phyloP scores from a whole-genome alignment of 208 protist species.

The Wallacemonas sp. region DNA sequence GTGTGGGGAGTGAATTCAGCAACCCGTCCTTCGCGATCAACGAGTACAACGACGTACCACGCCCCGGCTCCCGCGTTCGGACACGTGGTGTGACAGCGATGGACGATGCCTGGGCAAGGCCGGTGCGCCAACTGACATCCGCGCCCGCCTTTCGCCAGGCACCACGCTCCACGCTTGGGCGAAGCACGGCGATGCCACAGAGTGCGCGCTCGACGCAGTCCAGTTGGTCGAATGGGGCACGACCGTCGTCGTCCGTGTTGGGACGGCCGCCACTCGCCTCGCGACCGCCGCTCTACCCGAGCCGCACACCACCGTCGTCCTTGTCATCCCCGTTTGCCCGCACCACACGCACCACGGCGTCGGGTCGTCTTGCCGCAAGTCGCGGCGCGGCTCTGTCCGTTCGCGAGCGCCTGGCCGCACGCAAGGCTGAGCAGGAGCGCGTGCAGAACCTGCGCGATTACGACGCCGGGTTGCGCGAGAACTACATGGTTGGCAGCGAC shows the following conservation, averaged over 20 bases:
- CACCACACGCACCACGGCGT: not conserved
- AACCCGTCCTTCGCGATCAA: conserved; percentile 32
- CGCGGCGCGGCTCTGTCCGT: not conserved
- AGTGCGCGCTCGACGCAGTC: no score
- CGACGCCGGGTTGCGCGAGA: conserved; percentile 35
- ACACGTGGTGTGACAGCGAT: conserved; percentile 48
- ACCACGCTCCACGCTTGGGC: not conserved
- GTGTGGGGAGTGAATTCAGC: not conserved
- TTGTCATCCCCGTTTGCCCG: not conserved
- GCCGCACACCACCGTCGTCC: no score
- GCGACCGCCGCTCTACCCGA: conserved; percentile 4
- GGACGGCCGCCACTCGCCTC: not conserved
- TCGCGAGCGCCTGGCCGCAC: conserved; percentile 21
- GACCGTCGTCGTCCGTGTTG: not conserved
- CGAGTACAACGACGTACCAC: conserved; percentile 47
- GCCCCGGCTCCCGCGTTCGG: conserved; percentile 44
- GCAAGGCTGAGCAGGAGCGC: conserved; percentile 13
- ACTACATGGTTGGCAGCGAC: conserved; percentile 55
- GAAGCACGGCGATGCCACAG: no score
- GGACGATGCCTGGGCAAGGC: conserved; percentile 42
- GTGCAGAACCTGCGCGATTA: conserved; percentile 29
- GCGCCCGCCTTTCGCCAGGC: conserved; percentile 21
- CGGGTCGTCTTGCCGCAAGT: conserved; percentile 2
- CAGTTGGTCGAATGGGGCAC: no score
- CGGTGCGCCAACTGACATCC: conserved; percentile 20